A percentile compares a stretch with the other conserved stretches of the same genome.
These are phyloP conservation scores for Babesia ovata DNA, from an alignment of 169 alveolate species.

Conservation along the genomic window DNA sequence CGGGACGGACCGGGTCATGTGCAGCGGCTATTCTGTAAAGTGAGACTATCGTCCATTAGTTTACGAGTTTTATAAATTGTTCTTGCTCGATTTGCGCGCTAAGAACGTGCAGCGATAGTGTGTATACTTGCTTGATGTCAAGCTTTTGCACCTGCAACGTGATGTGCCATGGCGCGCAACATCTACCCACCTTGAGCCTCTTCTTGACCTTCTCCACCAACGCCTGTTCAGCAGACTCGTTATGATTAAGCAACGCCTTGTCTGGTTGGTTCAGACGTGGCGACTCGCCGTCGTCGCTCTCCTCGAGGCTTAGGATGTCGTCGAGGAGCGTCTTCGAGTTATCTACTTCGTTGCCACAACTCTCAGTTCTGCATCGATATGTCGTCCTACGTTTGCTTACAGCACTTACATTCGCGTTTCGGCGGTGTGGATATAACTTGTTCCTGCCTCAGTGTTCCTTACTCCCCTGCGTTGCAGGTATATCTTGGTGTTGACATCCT, in stretches of 20 bases:
- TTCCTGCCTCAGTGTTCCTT: background rate
- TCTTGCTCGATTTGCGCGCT: constrained; percentile 16
- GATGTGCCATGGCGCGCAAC: background rate
- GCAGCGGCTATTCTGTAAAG: background rate
- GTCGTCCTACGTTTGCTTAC: background rate
- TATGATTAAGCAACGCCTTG: background rate
- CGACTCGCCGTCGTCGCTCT: constrained; percentile 5
- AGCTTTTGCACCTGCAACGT: constrained; percentile 49
- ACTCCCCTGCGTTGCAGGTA: constrained; percentile 2
- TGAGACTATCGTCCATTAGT: background rate
- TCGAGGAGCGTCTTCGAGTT: constrained; percentile 2
- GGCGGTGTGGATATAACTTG: background rate
- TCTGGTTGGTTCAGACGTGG: background rate
- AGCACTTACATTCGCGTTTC: constrained; percentile 7
- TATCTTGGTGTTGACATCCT: background rate
- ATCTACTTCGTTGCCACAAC: constrained; percentile 7
- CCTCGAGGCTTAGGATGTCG: constrained; percentile 10
- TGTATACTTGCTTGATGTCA: constrained; percentile 40
- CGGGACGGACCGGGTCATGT: constrained; percentile 53
- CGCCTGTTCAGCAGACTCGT: background rate
- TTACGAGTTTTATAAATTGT: constrained; percentile 12
- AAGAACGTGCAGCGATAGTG: constrained; percentile 55
- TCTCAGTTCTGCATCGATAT: background rate
- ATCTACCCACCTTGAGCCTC: constrained; percentile 41
- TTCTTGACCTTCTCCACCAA: constrained; percentile 39